A percentile compares a stretch with the other conserved stretches of the same genome.
These are phyloP conservation scores for Ensete ventricosum DNA, from an alignment of 176 grass and related monocot species.

Conservation along the genomic window DNA sequence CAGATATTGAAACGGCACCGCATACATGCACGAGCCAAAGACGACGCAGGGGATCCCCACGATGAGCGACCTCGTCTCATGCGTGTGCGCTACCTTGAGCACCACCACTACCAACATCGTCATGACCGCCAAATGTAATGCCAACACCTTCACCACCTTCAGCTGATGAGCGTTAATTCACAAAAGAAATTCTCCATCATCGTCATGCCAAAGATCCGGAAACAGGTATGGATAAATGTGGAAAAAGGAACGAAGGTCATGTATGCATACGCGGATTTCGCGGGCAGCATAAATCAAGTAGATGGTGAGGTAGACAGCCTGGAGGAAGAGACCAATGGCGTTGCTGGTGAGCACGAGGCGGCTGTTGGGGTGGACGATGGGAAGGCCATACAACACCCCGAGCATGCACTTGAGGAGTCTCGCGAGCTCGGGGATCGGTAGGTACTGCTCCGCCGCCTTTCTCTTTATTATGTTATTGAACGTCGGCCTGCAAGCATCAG, in stretches of 20 bases:
- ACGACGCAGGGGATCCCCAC: slow-evolving; percentile 50
- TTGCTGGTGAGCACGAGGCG: slow-evolving; percentile 74
- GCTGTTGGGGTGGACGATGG: slow-evolving; percentile 71
- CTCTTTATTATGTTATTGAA: slow-evolving; percentile 44
- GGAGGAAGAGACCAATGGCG: slow-evolving; percentile 45
- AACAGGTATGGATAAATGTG: no score
- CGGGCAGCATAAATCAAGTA: slow-evolving; percentile 41
- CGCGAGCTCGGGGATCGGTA: slow-evolving; percentile 58
- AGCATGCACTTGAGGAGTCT: slow-evolving; percentile 82
- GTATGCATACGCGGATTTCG: slow-evolving; percentile 28
- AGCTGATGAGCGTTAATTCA: background rate
- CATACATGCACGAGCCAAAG: slow-evolving; percentile 51
- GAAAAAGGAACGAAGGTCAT: background rate
- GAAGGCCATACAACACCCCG: slow-evolving; percentile 57
- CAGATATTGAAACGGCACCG: slow-evolving; percentile 42
- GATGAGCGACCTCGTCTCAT: slow-evolving; percentile 39
- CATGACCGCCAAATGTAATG: slow-evolving; percentile 35
- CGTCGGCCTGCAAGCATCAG: slow-evolving; percentile 29
- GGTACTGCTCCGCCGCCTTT: slow-evolving; percentile 64
- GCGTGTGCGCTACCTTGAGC: slow-evolving; percentile 36
- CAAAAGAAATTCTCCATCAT: background rate
- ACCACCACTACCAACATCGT: slow-evolving; percentile 20
- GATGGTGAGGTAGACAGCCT: slow-evolving; percentile 44
- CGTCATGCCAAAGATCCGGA: background rate
- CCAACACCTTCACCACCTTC: slow-evolving; percentile 29